Evolutionary conservation across 129 eudicot genomes (phyloP), one percentile per base, ranked within the genome.

Genomic region (Centella asiatica): DNA sequence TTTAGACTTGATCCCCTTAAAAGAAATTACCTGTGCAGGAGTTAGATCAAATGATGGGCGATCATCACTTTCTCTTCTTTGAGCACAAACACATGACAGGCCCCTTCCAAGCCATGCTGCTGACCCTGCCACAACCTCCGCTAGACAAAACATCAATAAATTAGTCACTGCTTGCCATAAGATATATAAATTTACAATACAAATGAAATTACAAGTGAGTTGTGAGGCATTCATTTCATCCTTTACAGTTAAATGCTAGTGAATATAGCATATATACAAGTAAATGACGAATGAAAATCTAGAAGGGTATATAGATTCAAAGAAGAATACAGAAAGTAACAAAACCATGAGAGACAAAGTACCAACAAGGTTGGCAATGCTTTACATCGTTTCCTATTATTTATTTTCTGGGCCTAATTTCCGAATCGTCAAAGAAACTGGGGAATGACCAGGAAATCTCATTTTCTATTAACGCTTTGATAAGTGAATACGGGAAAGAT

Each of bases 101-200:
- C 99, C 99, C 76, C 77, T 84, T 46, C 99, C 99, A 47, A 93
- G 83, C 99, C 99, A 93, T 39, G 99, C 96, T 56, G 99, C 95
- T 69, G 99, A 93, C 66, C 96, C 96, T 73, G 95, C 96, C 68
- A 78, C 99, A 67, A 93, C 99, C 85, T 92, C 98, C 31, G 79
- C 96, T 88, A 79, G 19, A 58, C 66, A 65, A 59, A 76, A 64
- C 55, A 69, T 24, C 64, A 55, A 50, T 32, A 76, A 65, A 33
- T 3, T 19, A 64, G 47, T 64, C 63, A 63, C 63, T 53, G 52
- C 50, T 67, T 31, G 39, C 37, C 56, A 33, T 46, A 60, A 55
- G 23, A 52, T 44, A 44, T 47, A 19, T 37, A 61, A n/a, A n/a
- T n/a, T n/a, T n/a, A n/a, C n/a, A n/a, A n/a, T 60, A 37, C 31